These are phyloP conservation scores for Hirschioporus abietinus DNA, from an alignment of 768 basidiomycete species.

Conservation along the genomic window DNA sequence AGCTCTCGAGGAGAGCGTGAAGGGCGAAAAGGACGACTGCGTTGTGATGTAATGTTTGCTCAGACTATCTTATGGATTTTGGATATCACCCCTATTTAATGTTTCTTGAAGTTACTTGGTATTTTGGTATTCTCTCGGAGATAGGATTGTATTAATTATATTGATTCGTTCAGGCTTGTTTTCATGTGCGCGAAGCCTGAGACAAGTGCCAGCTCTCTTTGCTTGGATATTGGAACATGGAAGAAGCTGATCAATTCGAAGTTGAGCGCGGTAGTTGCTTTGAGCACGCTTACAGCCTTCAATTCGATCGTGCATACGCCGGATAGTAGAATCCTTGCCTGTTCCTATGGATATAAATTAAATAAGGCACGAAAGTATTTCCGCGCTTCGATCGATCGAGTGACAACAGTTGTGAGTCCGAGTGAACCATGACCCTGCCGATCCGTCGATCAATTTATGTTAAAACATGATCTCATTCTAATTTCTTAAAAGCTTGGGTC, in stretches of 20 bases:
- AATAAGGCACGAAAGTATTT: background rate
- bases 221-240: too few species aligned
- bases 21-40: constrained; percentile 37
- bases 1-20: constrained; percentile 22
- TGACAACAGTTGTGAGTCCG: background rate
- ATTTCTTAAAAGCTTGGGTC: background rate
- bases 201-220: too few species aligned
- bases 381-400: background rate
- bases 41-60: constrained; percentile 42
- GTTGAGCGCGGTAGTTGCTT: too few species aligned
- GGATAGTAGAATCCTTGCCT: too few species aligned
- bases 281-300: too few species aligned
- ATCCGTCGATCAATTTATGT: background rate
- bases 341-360: background rate
- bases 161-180: background rate
- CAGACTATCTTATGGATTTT: background rate
- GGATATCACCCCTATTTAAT: background rate
- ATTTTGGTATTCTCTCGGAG: background rate
- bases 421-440: background rate
- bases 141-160: background rate
- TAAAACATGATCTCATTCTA: background rate
- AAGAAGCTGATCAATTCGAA: too few species aligned
- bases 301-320: too few species aligned
- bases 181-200: too few species aligned
- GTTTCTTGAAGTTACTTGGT: background rate